A percentile compares a stretch with the other conserved stretches of the same genome.
Evolutionary conservation across 2,329 filamentous ascomycete genomes (phyloP).

Genomic region (Epichloe coenophiala): DNA sequence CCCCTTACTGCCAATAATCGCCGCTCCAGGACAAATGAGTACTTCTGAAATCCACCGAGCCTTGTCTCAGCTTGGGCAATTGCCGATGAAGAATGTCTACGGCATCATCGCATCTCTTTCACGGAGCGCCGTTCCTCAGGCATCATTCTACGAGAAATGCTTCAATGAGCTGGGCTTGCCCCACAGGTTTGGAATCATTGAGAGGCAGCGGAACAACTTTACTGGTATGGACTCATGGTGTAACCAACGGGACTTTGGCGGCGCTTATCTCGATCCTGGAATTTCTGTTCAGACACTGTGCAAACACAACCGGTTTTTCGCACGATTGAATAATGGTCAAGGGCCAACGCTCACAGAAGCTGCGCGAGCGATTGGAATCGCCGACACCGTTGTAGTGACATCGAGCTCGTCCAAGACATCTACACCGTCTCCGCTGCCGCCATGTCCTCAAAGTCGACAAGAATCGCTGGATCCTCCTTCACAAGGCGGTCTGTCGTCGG

Average conservation of each 20-base stretch:
- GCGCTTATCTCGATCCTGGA: conserved; percentile 67
- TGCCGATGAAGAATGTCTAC: conserved; percentile 69
- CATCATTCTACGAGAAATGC: conserved; percentile 76
- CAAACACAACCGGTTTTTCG: conserved; percentile 38
- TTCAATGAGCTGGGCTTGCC: conserved; percentile 77
- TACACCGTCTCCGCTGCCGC: conserved; percentile 31
- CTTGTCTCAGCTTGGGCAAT: conserved; percentile 63
- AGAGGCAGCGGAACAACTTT: conserved; percentile 51
- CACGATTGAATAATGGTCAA: conserved; percentile 33
- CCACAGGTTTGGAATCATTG: conserved; percentile 64
- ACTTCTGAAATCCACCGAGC: conserved; percentile 75
- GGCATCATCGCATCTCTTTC: conserved; percentile 61
- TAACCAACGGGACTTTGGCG: conserved; percentile 63
- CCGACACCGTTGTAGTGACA: conserved; percentile 67
- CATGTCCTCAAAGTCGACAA: conserved; percentile 30
- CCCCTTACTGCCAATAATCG: conserved; percentile 68
- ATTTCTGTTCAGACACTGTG: conserved; percentile 48
- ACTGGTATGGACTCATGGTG: conserved; percentile 59
- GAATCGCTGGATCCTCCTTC: conserved; percentile 6
- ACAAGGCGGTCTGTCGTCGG: conserved; percentile 28
- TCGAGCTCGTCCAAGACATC: conserved; percentile 28
- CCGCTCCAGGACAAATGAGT: conserved; percentile 74
- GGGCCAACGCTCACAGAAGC: conserved; percentile 57
- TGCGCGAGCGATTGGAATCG: conserved; percentile 62
- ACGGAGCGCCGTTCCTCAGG: conserved; percentile 52